These are phyloP conservation scores for Fusarium humuli DNA, from an alignment of 2,329 filamentous ascomycete genomes.

Conservation along the genomic window DNA sequence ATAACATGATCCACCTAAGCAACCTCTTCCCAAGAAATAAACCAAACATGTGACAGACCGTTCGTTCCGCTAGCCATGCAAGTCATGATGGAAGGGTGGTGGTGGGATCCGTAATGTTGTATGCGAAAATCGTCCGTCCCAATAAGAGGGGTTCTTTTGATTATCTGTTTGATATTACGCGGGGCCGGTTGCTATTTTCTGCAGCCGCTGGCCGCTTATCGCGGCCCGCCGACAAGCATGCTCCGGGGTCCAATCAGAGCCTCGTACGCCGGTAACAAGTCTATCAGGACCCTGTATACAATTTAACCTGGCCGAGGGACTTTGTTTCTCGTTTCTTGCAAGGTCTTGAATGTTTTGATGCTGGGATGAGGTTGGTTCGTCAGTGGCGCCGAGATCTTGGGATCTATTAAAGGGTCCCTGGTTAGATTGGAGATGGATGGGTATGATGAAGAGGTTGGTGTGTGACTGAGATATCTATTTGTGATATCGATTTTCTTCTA, in stretches of 20 bases:
- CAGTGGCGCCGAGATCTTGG: constrained; percentile 31
- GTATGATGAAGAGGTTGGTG: constrained; percentile 3
- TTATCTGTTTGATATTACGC: constrained; percentile 3
- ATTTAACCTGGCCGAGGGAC: constrained; percentile 17
- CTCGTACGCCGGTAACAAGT: constrained; percentile 5
- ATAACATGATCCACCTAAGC: constrained; percentile 35
- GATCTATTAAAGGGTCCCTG: constrained; percentile 18
- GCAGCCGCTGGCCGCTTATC: constrained; percentile 45
- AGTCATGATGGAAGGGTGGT: constrained; percentile 37
- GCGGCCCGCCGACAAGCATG: constrained; percentile 37
- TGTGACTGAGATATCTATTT: background rate
- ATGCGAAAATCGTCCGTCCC: constrained; percentile 14
- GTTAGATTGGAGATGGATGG: constrained; percentile 10
- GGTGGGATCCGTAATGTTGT: constrained; percentile 1
- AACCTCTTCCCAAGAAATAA: constrained; percentile 5
- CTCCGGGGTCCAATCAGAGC: constrained; percentile 33
- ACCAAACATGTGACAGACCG: constrained; percentile 16
- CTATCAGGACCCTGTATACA: constrained; percentile 12
- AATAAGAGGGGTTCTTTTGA: constrained; percentile 14
- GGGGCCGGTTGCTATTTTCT: constrained; percentile 45
- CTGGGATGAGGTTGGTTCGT: constrained; percentile 27
- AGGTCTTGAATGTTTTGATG: constrained; percentile 24
- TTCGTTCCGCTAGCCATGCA: constrained; percentile 33
- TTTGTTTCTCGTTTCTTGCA: constrained; percentile 35
- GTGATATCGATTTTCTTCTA: background rate